Evolutionary conservation across 2,329 filamentous ascomycete genomes (phyloP).

Genomic region (Neophaeococcomyces aloes): DNA sequence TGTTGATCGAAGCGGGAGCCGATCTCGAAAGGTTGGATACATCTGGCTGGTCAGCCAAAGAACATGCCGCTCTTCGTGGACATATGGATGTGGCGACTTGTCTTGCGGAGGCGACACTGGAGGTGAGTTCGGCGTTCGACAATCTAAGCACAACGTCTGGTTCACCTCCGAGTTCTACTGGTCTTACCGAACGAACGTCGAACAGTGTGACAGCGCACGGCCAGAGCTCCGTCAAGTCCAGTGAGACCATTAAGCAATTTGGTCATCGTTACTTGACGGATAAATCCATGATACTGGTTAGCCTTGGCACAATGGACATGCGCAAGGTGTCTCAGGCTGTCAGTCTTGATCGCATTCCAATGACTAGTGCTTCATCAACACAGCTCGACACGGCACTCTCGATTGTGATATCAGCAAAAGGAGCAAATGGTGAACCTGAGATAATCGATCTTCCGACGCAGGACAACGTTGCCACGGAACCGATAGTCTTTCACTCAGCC

Average conservation of each 20-base stretch:
- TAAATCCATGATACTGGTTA: constrained; percentile 82
- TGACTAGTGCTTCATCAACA: constrained; percentile 79
- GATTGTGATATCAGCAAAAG: constrained; percentile 75
- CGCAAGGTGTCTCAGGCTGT: constrained; percentile 72
- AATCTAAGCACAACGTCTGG: constrained; percentile 29
- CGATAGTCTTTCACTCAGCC: constrained; percentile 73
- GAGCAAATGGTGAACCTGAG: constrained; percentile 74
- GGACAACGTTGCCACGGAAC: constrained; percentile 86
- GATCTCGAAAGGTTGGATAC: constrained; percentile 65
- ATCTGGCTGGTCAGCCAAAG: constrained; percentile 87
- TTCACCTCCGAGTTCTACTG: constrained; percentile 27
- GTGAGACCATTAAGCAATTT: constrained; percentile 85
- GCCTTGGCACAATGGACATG: constrained; percentile 88
- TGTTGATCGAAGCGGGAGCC: constrained; percentile 68
- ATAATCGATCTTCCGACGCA: constrained; percentile 88
- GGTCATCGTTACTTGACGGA: constrained; percentile 89
- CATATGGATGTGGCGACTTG: constrained; percentile 70
- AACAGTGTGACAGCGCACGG: constrained; percentile 24
- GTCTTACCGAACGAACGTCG: constrained; percentile 35
- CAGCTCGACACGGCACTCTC: constrained; percentile 91
- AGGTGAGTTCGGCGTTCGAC: constrained; percentile 20
- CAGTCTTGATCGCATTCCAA: constrained; percentile 74
- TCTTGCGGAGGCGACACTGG: constrained; percentile 49
- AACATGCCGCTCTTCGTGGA: constrained; percentile 82
- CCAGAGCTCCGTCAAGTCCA: constrained; percentile 36